phyloP scores from a whole-genome alignment of 495 filamentous ascomycete species.

The Talaromyces ruber region DNA sequence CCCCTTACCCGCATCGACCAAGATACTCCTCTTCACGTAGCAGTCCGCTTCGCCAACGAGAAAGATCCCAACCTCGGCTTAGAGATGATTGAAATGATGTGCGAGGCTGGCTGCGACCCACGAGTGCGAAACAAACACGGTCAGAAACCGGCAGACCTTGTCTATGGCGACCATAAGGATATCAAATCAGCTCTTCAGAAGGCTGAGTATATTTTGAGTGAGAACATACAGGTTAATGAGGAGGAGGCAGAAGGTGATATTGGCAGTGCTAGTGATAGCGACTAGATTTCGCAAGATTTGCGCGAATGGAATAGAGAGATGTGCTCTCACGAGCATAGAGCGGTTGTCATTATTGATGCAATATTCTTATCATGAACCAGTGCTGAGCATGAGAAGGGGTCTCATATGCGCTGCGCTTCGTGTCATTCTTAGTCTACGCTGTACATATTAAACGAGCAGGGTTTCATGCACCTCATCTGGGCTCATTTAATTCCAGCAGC shows the following conservation, averaged over 20 bases:
- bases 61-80: constrained; percentile 55
- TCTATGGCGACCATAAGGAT: constrained; percentile 53
- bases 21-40: constrained; percentile 86
- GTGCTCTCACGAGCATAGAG: not conserved
- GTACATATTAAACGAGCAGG: not conserved
- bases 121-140: constrained; percentile 39
- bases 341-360: not conserved
- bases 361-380: not conserved
- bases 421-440: not conserved
- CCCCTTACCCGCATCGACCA: constrained; percentile 69
- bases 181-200: constrained; percentile 62
- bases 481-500: not conserved
- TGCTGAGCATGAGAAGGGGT: not conserved
- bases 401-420: not conserved
- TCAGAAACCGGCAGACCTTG: constrained; percentile 33
- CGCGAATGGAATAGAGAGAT: not conserved
- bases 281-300: constrained; percentile 14
- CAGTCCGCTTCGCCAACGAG: constrained; percentile 74
- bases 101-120: constrained; percentile 84
- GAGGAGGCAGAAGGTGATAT: constrained; percentile 21
- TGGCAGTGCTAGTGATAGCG: constrained; percentile 35
- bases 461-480: not conserved
- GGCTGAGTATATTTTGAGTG: constrained; percentile 60
- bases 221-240: constrained; percentile 27
- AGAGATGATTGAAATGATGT: constrained; percentile 76